phyloP scores from a whole-genome alignment of 805 yeast species.

The Diddensiella caesifluorescens region DNA sequence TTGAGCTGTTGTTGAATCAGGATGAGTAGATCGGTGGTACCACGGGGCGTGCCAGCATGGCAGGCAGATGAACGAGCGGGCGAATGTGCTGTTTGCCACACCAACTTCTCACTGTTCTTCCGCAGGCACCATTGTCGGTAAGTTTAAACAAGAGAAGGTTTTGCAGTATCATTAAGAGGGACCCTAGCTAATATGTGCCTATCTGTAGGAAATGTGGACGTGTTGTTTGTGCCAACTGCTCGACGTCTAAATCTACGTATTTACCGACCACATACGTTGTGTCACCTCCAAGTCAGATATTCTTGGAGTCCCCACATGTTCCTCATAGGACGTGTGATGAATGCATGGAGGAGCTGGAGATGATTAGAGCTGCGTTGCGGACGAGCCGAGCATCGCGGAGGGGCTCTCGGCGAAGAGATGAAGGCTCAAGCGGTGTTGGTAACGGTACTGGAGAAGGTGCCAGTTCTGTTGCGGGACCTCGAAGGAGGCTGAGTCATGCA shows the following conservation, averaged over 20 bases:
- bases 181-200: slow-evolving; percentile 60
- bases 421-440: not conserved
- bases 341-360: slow-evolving; percentile 57
- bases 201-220: slow-evolving; percentile 54
- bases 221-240: slow-evolving; percentile 69
- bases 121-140: slow-evolving; percentile 79
- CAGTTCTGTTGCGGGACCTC: not conserved
- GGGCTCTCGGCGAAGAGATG: slow-evolving; percentile 3
- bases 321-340: slow-evolving; percentile 71
- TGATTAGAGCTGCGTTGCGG: slow-evolving; percentile 22
- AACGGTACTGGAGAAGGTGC: not conserved
- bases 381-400: slow-evolving; percentile 6
- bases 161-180: too few relatives aligned
- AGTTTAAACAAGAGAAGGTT: too few relatives aligned
- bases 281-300: slow-evolving; percentile 45
- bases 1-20: too few relatives aligned
- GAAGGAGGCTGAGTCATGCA: slow-evolving; percentile 2
- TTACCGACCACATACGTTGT: slow-evolving; percentile 57
- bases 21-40: slow-evolving; percentile 12
- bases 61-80: slow-evolving; percentile 56
- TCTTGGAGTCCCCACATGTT: slow-evolving; percentile 46
- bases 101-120: slow-evolving; percentile 51
- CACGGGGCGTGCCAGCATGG: slow-evolving; percentile 48
- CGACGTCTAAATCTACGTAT: slow-evolving; percentile 47
- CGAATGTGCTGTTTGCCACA: slow-evolving; percentile 52